Conservation (phyloP, 73 alveolate genomes). For the Paramecium primaurelia region DNA sequence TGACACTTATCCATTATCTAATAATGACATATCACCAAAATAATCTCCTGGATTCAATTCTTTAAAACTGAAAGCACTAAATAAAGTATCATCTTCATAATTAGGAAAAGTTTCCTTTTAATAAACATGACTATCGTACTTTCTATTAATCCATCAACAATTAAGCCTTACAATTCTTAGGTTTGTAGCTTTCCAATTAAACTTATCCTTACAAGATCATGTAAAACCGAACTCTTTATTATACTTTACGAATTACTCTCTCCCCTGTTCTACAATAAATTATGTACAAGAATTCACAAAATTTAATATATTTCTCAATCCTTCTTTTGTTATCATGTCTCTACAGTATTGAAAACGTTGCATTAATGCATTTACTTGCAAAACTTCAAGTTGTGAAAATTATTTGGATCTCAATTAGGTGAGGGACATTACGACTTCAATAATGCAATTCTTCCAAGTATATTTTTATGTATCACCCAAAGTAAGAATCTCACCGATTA, state of each 20-base stretch:
- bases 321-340: neutral
- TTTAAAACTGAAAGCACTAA: neutral
- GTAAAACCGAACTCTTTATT: neutral
- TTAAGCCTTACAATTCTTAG: neutral
- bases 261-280: neutral
- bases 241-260: neutral
- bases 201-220: neutral
- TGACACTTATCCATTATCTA: slow-evolving; percentile 3
- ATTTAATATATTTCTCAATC: neutral
- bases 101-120: neutral
- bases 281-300: neutral
- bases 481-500: neutral
- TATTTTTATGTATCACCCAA: neutral
- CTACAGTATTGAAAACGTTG: neutral
- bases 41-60: neutral
- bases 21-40: neutral
- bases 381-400: neutral
- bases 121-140: neutral
- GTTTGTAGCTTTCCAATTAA: neutral
- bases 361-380: neutral
- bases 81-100: neutral
- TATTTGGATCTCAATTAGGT: neutral
- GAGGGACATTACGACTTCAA: slow-evolving; percentile 18
- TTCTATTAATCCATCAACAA: neutral
- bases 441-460: neutral